These are phyloP conservation scores for Senna tora DNA, from an alignment of 306 rosid genomes.

Conservation along the genomic window DNA sequence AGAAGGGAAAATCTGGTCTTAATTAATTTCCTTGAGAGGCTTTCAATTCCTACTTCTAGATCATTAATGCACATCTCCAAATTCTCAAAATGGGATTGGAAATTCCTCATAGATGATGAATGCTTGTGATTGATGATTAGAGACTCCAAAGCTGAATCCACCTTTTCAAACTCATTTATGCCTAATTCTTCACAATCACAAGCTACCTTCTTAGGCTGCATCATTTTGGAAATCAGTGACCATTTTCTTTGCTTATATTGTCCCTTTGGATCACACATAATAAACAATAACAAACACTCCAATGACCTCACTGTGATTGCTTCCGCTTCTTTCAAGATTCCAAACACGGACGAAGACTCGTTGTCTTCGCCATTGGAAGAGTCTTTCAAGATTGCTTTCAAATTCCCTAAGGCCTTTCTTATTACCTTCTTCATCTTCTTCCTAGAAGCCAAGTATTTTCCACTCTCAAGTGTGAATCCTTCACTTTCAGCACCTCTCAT, in stretches of 20 bases:
- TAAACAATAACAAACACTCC: conserved; percentile 30
- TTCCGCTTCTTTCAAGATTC: conserved; percentile 31
- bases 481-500: background rate
- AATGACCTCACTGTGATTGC: conserved; percentile 20
- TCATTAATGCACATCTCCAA: background rate
- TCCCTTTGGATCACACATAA: conserved; percentile 26
- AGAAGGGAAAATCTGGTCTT: conserved; percentile 42
- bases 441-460: conserved; percentile 33
- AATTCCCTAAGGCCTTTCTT: conserved; percentile 4
- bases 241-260: conserved; percentile 32
- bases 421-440: conserved; percentile 29
- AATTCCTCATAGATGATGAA: conserved; percentile 3
- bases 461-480: background rate
- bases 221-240: conserved; percentile 29
- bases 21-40: conserved; percentile 31
- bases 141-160: conserved; percentile 37
- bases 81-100: background rate
- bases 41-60: conserved; percentile 38
- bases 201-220: conserved; percentile 32
- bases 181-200: conserved; percentile 33
- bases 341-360: background rate
- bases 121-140: conserved; percentile 24
- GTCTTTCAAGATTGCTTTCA: conserved; percentile 15
- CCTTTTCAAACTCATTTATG: conserved; percentile 22
- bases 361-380: conserved; percentile 24